phyloP scores from a whole-genome alignment of 2,329 filamentous ascomycete species.

The Trichoderma simmonsii region DNA sequence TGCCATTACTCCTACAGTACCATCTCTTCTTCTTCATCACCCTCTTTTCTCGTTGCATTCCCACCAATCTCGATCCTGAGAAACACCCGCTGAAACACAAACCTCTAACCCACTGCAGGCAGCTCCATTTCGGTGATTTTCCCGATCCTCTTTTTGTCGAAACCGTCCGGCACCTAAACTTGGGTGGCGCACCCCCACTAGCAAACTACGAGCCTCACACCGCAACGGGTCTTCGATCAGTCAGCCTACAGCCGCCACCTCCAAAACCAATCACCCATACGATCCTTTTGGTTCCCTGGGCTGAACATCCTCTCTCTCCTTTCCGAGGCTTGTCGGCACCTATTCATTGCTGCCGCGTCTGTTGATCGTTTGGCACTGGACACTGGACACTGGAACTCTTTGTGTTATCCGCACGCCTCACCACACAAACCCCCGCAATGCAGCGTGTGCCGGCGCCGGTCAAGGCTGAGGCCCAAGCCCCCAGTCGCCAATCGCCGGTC shows the following conservation, averaged over 20 bases:
- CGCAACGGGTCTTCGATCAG: slow-evolving; percentile 14
- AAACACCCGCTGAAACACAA: neutral
- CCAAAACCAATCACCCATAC: neutral
- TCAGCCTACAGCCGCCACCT: slow-evolving; percentile 14
- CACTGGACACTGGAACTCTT: neutral
- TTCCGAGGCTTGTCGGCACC: neutral
- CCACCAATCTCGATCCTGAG: neutral
- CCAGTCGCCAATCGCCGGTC: slow-evolving; percentile 32
- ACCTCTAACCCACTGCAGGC: neutral
- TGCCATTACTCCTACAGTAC: neutral
- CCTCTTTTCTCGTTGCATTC: neutral
- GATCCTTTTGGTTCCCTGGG: neutral
- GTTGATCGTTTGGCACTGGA: neutral
- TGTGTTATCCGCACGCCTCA: neutral
- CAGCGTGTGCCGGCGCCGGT: slow-evolving; percentile 13
- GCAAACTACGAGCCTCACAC: slow-evolving; percentile 6
- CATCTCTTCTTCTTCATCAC: neutral
- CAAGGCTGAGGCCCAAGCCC: slow-evolving; percentile 17
- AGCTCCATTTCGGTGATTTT: neutral
- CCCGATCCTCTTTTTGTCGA: neutral
- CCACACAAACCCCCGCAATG: slow-evolving; percentile 14
- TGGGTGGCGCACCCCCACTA: slow-evolving; percentile 16
- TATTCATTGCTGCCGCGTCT: neutral
- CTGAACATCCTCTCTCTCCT: slow-evolving; percentile 8
- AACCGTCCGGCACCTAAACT: slow-evolving; percentile 1